A percentile compares a stretch with the other conserved stretches of the same genome.
phyloP scores from a whole-genome alignment of 2,329 filamentous ascomycete genomes.

The Alternaria brassicae region DNA sequence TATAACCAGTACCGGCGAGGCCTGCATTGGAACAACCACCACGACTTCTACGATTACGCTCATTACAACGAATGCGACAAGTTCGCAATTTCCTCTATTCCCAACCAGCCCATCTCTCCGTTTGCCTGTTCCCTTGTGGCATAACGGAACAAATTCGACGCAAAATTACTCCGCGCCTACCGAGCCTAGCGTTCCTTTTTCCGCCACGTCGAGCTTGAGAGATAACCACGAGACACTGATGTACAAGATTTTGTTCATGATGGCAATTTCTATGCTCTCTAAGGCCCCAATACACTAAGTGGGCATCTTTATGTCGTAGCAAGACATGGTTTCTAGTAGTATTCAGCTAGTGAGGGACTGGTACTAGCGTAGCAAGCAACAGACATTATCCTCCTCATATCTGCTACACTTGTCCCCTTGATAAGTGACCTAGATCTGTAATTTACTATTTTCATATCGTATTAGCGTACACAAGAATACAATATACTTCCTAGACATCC shows the following conservation, averaged over 20 bases:
- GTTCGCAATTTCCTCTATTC: conserved; percentile 10
- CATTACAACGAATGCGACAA: conserved; percentile 2
- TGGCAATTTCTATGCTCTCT: conserved; percentile 8
- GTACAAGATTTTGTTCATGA: conserved; percentile 2
- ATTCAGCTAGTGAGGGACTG: conserved; percentile 3
- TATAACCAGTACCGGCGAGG: background rate
- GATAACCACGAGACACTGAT: conserved; percentile 1
- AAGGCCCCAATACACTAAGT: conserved; percentile 7
- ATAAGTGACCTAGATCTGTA: background rate
- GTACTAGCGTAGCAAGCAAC: conserved; percentile 1
- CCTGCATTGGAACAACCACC: conserved; percentile 6
- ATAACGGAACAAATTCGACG: conserved; percentile 15
- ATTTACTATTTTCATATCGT: background rate
- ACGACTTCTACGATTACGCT: conserved; percentile 3
- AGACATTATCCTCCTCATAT: background rate
- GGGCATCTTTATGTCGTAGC: conserved; percentile 2
- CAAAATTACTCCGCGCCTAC: conserved; percentile 11
- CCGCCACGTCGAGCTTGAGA: conserved; percentile 5
- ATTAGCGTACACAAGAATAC: background rate
- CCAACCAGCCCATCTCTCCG: conserved; percentile 13
- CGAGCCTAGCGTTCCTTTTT: conserved; percentile 10
- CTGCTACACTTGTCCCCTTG: background rate
- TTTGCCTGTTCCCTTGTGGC: conserved; percentile 11
- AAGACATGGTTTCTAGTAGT: conserved; percentile 6
- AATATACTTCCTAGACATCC: background rate